These are phyloP conservation scores for Oemleria cerasiformis DNA, from an alignment of 306 rosid species.

Conservation along the genomic window DNA sequence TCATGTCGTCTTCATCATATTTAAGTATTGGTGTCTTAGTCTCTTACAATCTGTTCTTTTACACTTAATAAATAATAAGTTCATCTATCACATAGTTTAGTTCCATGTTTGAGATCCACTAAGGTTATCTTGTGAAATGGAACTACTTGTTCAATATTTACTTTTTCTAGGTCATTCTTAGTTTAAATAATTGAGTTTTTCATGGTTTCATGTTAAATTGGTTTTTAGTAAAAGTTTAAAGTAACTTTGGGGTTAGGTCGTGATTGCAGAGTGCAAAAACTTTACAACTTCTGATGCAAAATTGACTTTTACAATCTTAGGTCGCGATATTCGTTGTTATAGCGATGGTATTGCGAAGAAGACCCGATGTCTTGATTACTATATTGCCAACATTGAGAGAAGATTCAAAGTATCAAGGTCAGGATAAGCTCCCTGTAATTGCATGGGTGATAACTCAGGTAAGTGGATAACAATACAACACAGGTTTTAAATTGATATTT, in stretches of 20 bases:
- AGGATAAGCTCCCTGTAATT: constrained; percentile 78
- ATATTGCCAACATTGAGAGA: constrained; percentile 67
- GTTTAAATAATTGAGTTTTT: too few species aligned
- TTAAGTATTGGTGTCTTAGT: too few species aligned
- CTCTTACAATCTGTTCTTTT: neutral
- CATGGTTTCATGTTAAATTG: too few species aligned
- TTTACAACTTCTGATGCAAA: neutral
- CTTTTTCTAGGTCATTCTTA: too few species aligned
- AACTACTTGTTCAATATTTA: neutral
- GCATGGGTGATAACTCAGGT: constrained; percentile 89
- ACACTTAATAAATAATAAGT: neutral
- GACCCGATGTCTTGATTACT: constrained; percentile 66
- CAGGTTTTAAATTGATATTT: neutral
- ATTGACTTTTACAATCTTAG: constrained; percentile 42
- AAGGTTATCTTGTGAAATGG: neutral
- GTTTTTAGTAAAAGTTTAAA: too few species aligned
- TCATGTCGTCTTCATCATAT: neutral
- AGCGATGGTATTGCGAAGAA: constrained; percentile 81
- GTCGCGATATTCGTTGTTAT: constrained; percentile 81
- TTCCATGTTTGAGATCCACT: neutral
- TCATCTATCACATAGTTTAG: neutral
- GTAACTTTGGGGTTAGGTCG: too few species aligned
- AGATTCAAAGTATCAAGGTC: constrained; percentile 77
- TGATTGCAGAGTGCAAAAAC: too few species aligned
- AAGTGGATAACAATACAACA: constrained; percentile 22